Base-by-base conservation (phyloP, 495 filamentous ascomycete species). In the Penicillium antarcticum region DNA sequence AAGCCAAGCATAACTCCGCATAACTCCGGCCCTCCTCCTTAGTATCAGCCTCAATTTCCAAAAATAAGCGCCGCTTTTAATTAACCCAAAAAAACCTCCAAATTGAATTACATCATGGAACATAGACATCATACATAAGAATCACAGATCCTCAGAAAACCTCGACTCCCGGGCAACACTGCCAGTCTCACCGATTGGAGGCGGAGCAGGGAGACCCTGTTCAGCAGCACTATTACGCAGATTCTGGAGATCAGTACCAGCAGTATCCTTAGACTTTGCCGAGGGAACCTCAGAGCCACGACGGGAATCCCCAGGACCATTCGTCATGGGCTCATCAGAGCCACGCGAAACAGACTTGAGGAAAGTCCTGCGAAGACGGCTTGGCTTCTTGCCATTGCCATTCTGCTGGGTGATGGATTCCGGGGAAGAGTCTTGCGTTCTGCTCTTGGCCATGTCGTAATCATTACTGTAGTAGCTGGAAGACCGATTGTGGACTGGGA, bases 61-160 rank as follows among this genome's bases (percentile, higher is more conserved):
- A 9, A 8, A 29, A 29, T 8, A 7, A 29, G 26, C 26, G 26
- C 26, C 26, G 9, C 9, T 29, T 29, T 29, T 8, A 0, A 29
- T 29, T 29, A 29, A 1, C 5, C 26, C 26, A 9, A 29, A 23
- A 4, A 3, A 6, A 9, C 8, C 26, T 29, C 26, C 24, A 29
- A 29, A 10, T 29, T 8, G 7, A 8, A 29, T 7, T 29, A 29
- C 26, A 41, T 38, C 29, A 31, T 45, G 14, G 16, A 26, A 29
- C 36, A 41, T 33, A 50, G 29, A 17, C 19, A 50, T 38, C 31
- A 42, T 26, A 35, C 23, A 48, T 29, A 44, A 35, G 33, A 18
- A 59, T 69, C 52, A 75, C 43, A 81, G 48, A 58, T 77, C 72
- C 45, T 81, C 78, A 5, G 71, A 74, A 50, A 81, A 81, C 38